A percentile compares a stretch with the other conserved stretches of the same genome.
Evolutionary conservation across 2,329 filamentous ascomycete species (phyloP).

Genomic region (Rugonectria rugulosa): DNA sequence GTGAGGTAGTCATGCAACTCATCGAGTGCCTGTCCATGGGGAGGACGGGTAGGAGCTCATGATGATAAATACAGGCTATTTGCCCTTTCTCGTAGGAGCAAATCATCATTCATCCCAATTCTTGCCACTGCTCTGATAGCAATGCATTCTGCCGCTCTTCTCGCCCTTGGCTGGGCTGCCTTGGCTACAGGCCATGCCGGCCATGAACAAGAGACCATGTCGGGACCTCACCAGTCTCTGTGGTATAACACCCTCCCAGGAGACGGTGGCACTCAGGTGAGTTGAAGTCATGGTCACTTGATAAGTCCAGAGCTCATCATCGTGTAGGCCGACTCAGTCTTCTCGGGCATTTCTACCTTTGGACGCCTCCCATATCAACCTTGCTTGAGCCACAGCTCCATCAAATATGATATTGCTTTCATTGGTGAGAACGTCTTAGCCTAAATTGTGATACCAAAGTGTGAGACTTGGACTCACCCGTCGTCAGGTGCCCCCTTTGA

Average conservation of each 20-base stretch:
- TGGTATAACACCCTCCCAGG: slow-evolving; percentile 88
- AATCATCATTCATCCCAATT: background rate
- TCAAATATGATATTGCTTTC: slow-evolving; percentile 86
- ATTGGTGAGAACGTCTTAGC: slow-evolving; percentile 60
- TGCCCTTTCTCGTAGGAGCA: background rate
- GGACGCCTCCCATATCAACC: slow-evolving; percentile 80
- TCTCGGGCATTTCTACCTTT: slow-evolving; percentile 88
- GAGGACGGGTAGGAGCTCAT: background rate
- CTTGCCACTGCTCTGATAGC: background rate
- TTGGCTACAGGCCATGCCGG: slow-evolving; percentile 65
- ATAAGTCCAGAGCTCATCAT: background rate
- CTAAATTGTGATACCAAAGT: slow-evolving; percentile 15
- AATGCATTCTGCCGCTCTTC: slow-evolving; percentile 42
- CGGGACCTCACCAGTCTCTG: slow-evolving; percentile 75
- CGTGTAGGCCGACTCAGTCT: slow-evolving; percentile 80
- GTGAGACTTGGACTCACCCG: slow-evolving; percentile 2
- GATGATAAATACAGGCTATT: background rate
- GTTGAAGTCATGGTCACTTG: background rate
- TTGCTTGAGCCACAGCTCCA: slow-evolving; percentile 73
- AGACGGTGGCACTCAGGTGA: slow-evolving; percentile 82
- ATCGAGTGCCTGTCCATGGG: background rate
- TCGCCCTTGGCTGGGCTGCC: slow-evolving; percentile 54
- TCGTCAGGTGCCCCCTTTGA: slow-evolving; percentile 79
- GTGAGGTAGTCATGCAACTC: background rate
- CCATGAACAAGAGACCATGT: slow-evolving; percentile 66